phyloP scores from a whole-genome alignment of 192 early-diverging fungal genomes.

The Backusella liffmaniae region DNA sequence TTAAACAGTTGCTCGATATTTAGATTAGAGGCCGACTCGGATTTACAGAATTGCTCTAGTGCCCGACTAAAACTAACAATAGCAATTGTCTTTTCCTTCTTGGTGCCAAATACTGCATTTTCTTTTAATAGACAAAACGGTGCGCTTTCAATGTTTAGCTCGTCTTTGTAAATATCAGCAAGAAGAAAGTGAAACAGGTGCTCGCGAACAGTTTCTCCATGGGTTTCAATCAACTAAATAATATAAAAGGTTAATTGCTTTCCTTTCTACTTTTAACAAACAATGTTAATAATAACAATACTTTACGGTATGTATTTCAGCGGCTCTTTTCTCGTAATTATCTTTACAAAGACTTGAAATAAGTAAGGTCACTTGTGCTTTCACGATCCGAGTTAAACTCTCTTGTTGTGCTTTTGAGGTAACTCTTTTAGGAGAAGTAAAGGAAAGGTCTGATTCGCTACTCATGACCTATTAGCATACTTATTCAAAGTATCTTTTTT shows the following conservation, averaged over 20 bases:
- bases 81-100: neutral
- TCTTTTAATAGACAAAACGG: slow-evolving; percentile 19
- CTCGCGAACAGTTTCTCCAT: slow-evolving; percentile 50
- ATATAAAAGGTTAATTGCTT: neutral
- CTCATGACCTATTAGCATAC: slow-evolving; percentile 42
- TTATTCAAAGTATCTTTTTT: slow-evolving; percentile 4
- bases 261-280: neutral
- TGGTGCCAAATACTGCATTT: neutral
- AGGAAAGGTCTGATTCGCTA: slow-evolving; percentile 47
- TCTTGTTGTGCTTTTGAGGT: slow-evolving; percentile 43
- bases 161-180: slow-evolving; percentile 12
- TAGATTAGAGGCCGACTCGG: neutral
- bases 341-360: slow-evolving; percentile 52
- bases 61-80: slow-evolving; percentile 6
- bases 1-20: neutral
- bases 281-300: neutral
- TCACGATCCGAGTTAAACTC: slow-evolving; percentile 54
- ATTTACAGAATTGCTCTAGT: slow-evolving; percentile 9
- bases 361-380: slow-evolving; percentile 55
- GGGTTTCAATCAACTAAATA: slow-evolving; percentile 45
- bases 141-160: neutral
- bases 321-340: slow-evolving; percentile 46
- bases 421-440: slow-evolving; percentile 38
- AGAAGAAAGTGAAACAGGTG: slow-evolving; percentile 45
- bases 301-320: slow-evolving; percentile 53